A percentile compares a stretch with the other conserved stretches of the same genome.
phyloP scores from a whole-genome alignment of 495 filamentous ascomycete species.

The Articulospora tetracladia region DNA sequence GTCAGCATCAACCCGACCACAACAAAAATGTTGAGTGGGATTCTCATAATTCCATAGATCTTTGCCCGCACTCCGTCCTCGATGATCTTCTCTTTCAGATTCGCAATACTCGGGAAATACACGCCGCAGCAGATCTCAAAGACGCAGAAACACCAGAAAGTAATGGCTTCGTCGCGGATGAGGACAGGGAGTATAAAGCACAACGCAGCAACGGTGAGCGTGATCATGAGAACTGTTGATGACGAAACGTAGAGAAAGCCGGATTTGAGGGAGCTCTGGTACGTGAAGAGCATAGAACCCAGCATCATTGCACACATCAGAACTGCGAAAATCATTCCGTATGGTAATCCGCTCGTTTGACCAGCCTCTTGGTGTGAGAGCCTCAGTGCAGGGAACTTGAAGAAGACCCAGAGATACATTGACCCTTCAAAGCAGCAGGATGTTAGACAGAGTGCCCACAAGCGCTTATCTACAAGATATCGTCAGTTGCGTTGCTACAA shows the following conservation, averaged over 20 bases:
- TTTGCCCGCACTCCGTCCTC: conserved; percentile 45
- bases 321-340: conserved; percentile 52
- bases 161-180: conserved; percentile 34
- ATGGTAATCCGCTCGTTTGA: conserved; percentile 35
- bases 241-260: background rate
- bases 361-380: conserved; percentile 29
- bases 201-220: conserved; percentile 32
- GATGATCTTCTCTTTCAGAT: conserved; percentile 44
- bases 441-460: conserved; percentile 41
- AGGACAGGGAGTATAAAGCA: conserved; percentile 37
- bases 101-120: conserved; percentile 50
- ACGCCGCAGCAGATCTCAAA: conserved; percentile 51
- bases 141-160: conserved; percentile 50
- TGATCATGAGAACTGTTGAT: conserved; percentile 31
- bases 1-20: conserved; percentile 42
- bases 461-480: conserved; percentile 29
- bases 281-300: conserved; percentile 38
- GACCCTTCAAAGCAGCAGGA: conserved; percentile 53
- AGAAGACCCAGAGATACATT: conserved; percentile 58
- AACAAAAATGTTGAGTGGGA: conserved; percentile 52
- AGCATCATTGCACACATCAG: conserved; percentile 55
- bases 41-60: conserved; percentile 48
- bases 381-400: conserved; percentile 48
- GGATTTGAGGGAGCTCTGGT: conserved; percentile 25
- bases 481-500: background rate